Conservation (phyloP, 768 basidiomycete species). For the Tubosaeta sp. region DNA sequence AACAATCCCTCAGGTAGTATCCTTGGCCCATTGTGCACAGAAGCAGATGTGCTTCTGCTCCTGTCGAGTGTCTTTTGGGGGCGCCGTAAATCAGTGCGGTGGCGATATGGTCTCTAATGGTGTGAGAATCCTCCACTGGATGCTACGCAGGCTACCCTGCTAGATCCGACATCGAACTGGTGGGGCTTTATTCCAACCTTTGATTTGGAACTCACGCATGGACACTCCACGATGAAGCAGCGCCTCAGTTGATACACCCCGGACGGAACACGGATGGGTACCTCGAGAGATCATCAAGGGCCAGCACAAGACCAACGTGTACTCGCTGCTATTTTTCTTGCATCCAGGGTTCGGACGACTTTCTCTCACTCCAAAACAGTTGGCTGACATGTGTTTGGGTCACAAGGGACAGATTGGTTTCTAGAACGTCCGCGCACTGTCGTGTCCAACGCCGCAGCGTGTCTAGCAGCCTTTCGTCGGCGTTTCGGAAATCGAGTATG, state of each 20-base stretch:
- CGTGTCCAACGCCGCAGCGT: slow-evolving; percentile 29
- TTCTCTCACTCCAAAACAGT: slow-evolving; percentile 4
- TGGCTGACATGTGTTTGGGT: slow-evolving; percentile 9
- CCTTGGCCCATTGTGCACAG: slow-evolving; percentile 11
- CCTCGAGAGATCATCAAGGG: slow-evolving; percentile 81
- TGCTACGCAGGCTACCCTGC: no score
- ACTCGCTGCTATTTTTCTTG: slow-evolving; percentile 74
- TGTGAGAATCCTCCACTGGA: no score
- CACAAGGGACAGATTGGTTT: slow-evolving; percentile 77
- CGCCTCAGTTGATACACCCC: slow-evolving; percentile 32
- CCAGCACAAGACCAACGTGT: slow-evolving; percentile 53
- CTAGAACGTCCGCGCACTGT: slow-evolving; percentile 75
- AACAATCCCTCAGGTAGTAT: slow-evolving; percentile 8
- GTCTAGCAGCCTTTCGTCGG: slow-evolving; percentile 82
- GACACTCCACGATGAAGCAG: slow-evolving; percentile 33
- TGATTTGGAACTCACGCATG: slow-evolving; percentile 38
- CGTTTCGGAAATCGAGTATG: slow-evolving; percentile 87
- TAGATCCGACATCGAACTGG: slow-evolving; percentile 48
- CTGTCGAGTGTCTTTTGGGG: slow-evolving; percentile 12
- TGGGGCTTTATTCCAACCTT: slow-evolving; percentile 82
- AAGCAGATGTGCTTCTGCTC: slow-evolving; percentile 21
- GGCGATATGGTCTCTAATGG: slow-evolving; percentile 11
- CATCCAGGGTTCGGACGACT: slow-evolving; percentile 55
- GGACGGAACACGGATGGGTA: slow-evolving; percentile 68
- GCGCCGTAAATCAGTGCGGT: slow-evolving; percentile 4